Evolutionary conservation across 371 early-diverging fungal species (phyloP), one percentile per base, ranked within the genome.

Genomic region (Apophysomyces ossiformis): DNA sequence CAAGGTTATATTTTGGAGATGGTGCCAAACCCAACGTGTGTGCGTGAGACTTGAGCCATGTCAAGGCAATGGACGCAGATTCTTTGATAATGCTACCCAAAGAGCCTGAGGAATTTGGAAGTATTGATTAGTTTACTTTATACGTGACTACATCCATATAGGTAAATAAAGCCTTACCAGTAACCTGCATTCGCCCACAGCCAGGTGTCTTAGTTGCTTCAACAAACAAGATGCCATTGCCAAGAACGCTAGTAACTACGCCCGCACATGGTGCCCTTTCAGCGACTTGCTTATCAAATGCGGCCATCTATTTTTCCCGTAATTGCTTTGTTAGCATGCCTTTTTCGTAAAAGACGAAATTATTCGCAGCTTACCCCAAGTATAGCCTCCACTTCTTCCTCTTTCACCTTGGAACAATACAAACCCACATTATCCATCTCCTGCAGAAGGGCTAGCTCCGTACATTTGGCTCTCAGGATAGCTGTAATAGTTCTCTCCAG

Each of bases 61-160:
- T 87, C 37, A 94, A 57, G 7, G 90, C 93, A 54, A 94, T 79
- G 60, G 88, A 87, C 1, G 92, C 94, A 13, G 94, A 93, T 72
- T 96, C 96, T 69, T 93, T 92, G 63, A 96, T 92, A 4, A 95
- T 95, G 60, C 92, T 91, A 0, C 95, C 95, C 16, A 96, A 77
- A 57, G 90, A 91, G 1, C 96, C 95, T 85, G 61, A 11, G 18
- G 60, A 38, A 60, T 21, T 11, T 35, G 15, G 12, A 6, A 62
- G 5, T 81, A 58, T 37, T 69, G 37, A 18, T 13, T 47, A 9
- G 36, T n/a, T 63, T 60, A n/a, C 47, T 57, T 64, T 26, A 36
- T 4, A 36, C 37, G 11, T 32, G 7, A 4, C 57, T 38, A 3
- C 26, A 7, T 63, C 12, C 16, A 43, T n/a, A 13, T 7, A 37